Evolutionary conservation across 225 moss, liverwort and hornwort genomes (phyloP), one percentile per base, ranked within the genome.

Genomic region (Thuidium tamariscinum): DNA sequence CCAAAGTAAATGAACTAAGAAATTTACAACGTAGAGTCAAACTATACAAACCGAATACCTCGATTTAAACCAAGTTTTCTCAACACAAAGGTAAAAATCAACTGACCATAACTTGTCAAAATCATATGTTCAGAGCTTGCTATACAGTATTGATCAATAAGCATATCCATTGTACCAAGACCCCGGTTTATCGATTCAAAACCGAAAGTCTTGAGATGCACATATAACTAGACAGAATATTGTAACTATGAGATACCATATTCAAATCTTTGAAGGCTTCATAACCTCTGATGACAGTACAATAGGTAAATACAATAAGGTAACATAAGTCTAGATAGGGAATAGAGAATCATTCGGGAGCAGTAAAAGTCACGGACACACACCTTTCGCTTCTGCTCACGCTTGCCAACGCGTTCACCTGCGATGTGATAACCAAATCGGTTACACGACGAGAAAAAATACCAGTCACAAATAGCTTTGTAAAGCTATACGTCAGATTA

Each of bases 381-480:
- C 80, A 95, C 96, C 96, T 97, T 97, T 51, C 97, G 92, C 89
- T 97, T 97, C 86, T 97, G 95, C 88, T 97, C 97, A 88, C 97
- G 93, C 88, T 97, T 97, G 84, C 94, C 92, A 54, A 91, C 79
- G 29, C 97, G 91, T 71, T 97, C 97, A 92, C 93, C 96, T 96
- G 88, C 83, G 25, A 81, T 60, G 68, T 60, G 60, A 44, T 59
- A 84, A 67, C 55, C 82, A 87, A 81, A 77, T n/a, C 19, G n/a
- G 32, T 74, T 66, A 60, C 4, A 49, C 19, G 30, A 27, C 6
- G 52, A 68, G 64, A 44, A 51, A 84, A 71, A 26, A 74, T 52
- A 86, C 64, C 54, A 86, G 79, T 1, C 84, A 82, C 78, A 78
- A 21, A n/a, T 51, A 65, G 48, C 55, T 67, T 68, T 51, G 25